Conservation (phyloP, 768 basidiomycete genomes). For the Podaxis pistillaris region DNA sequence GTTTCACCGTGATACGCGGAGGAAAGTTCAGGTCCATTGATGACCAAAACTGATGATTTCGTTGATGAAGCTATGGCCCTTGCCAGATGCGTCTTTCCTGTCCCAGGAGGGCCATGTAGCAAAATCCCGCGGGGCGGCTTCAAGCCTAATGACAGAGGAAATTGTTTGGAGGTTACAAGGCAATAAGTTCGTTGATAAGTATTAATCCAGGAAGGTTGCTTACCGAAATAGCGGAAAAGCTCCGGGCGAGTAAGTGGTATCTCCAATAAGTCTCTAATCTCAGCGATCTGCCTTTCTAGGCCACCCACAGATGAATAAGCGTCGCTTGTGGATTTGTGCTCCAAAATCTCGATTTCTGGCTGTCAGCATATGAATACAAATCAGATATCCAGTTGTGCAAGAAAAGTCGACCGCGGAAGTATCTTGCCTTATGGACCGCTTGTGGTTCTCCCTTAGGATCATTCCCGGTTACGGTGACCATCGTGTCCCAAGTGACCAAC, state of each 20-base stretch:
- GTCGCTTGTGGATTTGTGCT: slow-evolving; percentile 40
- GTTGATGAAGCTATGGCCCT: slow-evolving; percentile 90
- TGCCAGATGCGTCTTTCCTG: slow-evolving; percentile 96
- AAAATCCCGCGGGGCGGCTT: slow-evolving; percentile 96
- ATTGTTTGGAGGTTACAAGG: neutral
- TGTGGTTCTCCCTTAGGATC: slow-evolving; percentile 21
- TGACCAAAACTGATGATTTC: slow-evolving; percentile 82
- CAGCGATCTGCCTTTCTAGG: slow-evolving; percentile 79
- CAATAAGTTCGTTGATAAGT: neutral
- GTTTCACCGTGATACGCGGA: slow-evolving; percentile 98
- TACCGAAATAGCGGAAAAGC: slow-evolving; percentile 33
- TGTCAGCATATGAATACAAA: slow-evolving; percentile 19
- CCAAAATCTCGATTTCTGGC: slow-evolving; percentile 47
- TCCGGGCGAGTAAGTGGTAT: slow-evolving; percentile 33
- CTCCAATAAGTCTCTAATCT: slow-evolving; percentile 51
- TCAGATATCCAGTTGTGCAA: neutral
- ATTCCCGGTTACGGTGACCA: slow-evolving; percentile 41
- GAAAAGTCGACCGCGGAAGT: slow-evolving; percentile 10
- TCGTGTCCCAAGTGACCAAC: slow-evolving; percentile 69
- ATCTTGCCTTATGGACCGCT: slow-evolving; percentile 35
- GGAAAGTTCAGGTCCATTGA: slow-evolving; percentile 94
- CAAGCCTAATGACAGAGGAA: slow-evolving; percentile 47
- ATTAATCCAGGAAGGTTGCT: slow-evolving; percentile 12
- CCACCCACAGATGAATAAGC: slow-evolving; percentile 90
- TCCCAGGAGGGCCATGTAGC: slow-evolving; percentile 94